These are phyloP conservation scores for Salix exigua DNA, from an alignment of 345 rosid species.

Conservation along the genomic window DNA sequence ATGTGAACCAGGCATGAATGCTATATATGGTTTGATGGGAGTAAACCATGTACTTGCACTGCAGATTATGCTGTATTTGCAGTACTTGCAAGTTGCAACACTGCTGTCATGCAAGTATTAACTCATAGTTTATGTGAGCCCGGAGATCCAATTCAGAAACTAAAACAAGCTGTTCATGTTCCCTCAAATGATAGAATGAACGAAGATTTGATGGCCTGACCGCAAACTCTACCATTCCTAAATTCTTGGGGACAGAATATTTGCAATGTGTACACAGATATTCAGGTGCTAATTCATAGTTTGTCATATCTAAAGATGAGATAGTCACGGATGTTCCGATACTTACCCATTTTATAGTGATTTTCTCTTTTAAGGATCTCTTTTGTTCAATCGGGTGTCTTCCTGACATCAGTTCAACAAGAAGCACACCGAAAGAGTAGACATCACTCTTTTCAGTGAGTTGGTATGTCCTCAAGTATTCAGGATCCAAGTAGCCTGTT, in stretches of 20 bases:
- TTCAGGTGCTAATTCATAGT: too few species aligned
- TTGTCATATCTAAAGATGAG: too few species aligned
- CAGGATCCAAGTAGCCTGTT: slow-evolving; percentile 77
- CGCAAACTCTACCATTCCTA: too few species aligned
- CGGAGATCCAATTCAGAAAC: neutral
- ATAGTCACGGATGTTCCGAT: neutral
- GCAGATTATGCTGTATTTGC: too few species aligned
- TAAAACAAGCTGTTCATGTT: neutral
- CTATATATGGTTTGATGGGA: too few species aligned
- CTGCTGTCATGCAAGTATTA: too few species aligned
- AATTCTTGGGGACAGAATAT: too few species aligned
- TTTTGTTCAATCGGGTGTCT: slow-evolving; percentile 66
- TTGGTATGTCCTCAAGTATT: slow-evolving; percentile 69
- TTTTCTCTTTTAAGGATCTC: slow-evolving; percentile 42
- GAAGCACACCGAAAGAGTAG: slow-evolving; percentile 80
- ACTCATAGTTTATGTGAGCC: neutral
- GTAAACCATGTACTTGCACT: too few species aligned
- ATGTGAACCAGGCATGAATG: too few species aligned
- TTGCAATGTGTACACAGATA: too few species aligned
- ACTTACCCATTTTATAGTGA: slow-evolving; percentile 71
- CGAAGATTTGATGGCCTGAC: neutral
- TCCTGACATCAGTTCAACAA: slow-evolving; percentile 69
- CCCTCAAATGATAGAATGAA: neutral
- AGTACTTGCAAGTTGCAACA: too few species aligned
- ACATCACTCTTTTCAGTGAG: slow-evolving; percentile 83